phyloP scores from a whole-genome alignment of 2,329 filamentous ascomycete species.

The Monosporascus ibericus region DNA sequence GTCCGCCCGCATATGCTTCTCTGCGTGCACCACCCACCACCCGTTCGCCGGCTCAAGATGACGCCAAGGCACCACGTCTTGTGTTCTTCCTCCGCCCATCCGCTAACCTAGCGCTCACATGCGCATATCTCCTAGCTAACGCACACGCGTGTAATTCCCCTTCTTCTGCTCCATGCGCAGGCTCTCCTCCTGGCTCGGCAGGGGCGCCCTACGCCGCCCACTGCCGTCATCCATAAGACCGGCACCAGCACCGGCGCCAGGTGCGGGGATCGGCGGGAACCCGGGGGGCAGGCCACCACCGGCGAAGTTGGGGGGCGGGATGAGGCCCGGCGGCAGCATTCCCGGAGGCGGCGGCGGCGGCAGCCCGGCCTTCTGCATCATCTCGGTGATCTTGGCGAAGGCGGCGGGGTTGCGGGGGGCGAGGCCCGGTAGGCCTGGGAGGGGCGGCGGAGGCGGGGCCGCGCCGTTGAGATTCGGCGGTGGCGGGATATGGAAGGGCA shows the following conservation, averaged over 20 bases:
- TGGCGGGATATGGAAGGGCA: constrained; percentile 46
- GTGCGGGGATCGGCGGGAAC: constrained; percentile 25
- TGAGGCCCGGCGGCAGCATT: constrained; percentile 39
- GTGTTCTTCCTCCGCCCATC: background rate
- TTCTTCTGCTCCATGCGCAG: constrained; percentile 68
- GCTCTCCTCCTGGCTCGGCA: constrained; percentile 81
- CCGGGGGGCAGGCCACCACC: constrained; percentile 25
- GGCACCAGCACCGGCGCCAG: constrained; percentile 11
- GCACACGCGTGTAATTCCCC: constrained; percentile 52
- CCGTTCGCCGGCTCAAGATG: too few relatives aligned
- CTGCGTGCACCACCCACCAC: too few relatives aligned
- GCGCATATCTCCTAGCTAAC: constrained; percentile 26
- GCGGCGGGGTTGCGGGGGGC: constrained; percentile 56
- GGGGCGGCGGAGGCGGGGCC: constrained; percentile 32
- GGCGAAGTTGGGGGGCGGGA: constrained; percentile 39
- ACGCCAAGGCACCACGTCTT: too few relatives aligned
- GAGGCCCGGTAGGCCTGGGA: constrained; percentile 43
- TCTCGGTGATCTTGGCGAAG: constrained; percentile 53
- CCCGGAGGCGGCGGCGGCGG: constrained; percentile 52
- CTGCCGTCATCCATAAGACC: constrained; percentile 12
- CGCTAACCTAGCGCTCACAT: background rate
- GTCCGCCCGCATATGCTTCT: too few relatives aligned
- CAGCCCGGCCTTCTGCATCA: constrained; percentile 61
- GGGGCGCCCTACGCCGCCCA: constrained; percentile 52
- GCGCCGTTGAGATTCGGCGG: constrained; percentile 34